These are phyloP conservation scores for Salix viminalis DNA, from an alignment of 345 rosid species.

Conservation along the genomic window DNA sequence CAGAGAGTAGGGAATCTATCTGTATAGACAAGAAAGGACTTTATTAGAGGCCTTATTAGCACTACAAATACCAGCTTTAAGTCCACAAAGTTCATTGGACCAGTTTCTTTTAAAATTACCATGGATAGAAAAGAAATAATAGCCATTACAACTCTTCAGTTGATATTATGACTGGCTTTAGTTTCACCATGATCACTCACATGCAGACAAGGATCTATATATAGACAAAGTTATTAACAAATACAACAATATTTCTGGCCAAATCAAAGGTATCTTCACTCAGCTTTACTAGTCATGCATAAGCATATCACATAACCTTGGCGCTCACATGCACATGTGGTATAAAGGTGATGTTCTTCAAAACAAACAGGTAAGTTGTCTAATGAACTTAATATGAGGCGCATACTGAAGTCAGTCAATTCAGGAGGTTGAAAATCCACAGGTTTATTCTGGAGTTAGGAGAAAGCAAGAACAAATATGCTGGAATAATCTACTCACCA, in stretches of 20 bases:
- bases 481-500: slow-evolving; percentile 40
- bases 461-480: neutral
- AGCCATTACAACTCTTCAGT: neutral
- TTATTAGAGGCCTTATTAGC: neutral
- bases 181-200: neutral
- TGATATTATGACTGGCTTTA: neutral
- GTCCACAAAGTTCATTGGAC: neutral
- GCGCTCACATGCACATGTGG: no score
- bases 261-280: neutral
- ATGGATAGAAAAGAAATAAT: neutral
- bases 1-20: neutral
- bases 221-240: neutral
- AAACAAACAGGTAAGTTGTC: no score
- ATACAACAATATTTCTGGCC: no score
- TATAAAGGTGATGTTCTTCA: no score
- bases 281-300: neutral
- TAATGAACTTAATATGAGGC: neutral
- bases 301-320: no score
- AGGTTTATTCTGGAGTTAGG: no score
- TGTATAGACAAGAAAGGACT: neutral
- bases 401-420: neutral
- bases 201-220: neutral
- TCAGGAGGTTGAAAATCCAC: neutral
- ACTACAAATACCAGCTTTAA: neutral
- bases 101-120: neutral